These are phyloP conservation scores for Hypocreales sp. DNA, from an alignment of 2,329 filamentous ascomycete species.

Conservation along the genomic window DNA sequence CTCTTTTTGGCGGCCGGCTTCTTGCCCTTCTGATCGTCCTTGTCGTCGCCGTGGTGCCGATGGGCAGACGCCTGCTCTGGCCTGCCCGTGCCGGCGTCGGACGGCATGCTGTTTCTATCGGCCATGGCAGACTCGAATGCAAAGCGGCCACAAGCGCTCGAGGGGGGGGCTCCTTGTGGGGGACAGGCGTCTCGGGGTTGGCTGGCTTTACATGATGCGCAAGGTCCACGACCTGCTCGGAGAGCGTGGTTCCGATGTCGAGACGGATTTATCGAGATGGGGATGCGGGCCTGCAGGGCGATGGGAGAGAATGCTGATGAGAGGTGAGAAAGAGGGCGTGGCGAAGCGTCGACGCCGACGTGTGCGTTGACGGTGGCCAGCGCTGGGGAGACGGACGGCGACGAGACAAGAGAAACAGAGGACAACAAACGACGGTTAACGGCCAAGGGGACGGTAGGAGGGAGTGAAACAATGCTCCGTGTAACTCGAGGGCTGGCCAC, in stretches of 20 bases:
- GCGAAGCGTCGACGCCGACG: too few species aligned
- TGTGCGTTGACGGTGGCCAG: too few species aligned
- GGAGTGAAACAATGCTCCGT: conserved; percentile 10
- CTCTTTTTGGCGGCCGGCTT: conserved; percentile 44
- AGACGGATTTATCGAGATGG: background rate
- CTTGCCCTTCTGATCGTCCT: conserved; percentile 27
- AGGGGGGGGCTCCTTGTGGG: conserved; percentile 1
- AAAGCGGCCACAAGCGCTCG: background rate
- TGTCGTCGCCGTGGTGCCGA: conserved; percentile 16
- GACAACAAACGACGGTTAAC: conserved; percentile 4
- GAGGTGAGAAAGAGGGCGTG: too few species aligned
- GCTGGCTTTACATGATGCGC: conserved; percentile 7
- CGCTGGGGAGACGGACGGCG: background rate
- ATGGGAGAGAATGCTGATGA: too few species aligned
- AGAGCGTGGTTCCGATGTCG: background rate
- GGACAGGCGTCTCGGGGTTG: background rate
- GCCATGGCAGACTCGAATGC: conserved; percentile 1
- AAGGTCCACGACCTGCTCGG: conserved; percentile 1
- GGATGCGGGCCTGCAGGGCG: too few species aligned
- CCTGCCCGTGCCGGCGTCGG: conserved; percentile 4
- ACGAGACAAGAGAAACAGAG: background rate
- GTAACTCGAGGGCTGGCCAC: conserved; percentile 8
- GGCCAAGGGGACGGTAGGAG: conserved; percentile 6
- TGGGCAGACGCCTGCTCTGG: conserved; percentile 15
- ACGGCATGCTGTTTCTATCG: conserved; percentile 3